Conservation (phyloP, 1,284 basidiomycete genomes). For the Naganishia sp. region DNA sequence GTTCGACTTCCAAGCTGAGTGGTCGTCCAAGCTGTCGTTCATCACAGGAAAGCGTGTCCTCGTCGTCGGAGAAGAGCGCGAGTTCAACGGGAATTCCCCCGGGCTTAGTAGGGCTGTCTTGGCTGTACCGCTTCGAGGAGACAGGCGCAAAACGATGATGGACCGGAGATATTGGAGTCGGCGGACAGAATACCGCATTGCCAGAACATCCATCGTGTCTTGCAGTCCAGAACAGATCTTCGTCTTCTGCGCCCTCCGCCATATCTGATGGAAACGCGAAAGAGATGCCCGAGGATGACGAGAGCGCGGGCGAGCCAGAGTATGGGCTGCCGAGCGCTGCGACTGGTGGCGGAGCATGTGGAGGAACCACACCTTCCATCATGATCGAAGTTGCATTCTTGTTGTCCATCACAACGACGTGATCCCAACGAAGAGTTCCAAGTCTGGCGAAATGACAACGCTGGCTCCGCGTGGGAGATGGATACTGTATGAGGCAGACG, state of each 20-base stretch:
- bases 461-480: no score
- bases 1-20: no score
- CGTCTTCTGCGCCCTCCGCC: background rate
- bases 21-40: no score
- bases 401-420: background rate
- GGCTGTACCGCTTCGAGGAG: background rate
- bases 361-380: background rate
- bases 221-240: constrained; percentile 25
- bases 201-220: background rate
- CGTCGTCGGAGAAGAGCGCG: constrained; percentile 17
- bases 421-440: constrained; percentile 5
- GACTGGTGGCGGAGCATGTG: background rate
- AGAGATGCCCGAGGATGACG: constrained; percentile 9
- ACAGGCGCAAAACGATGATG: background rate
- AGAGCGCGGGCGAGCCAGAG: constrained; percentile 12
- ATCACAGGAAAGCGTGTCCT: background rate
- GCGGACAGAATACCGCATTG: background rate
- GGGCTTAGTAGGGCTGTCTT: constrained; percentile 17
- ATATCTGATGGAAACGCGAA: constrained; percentile 8
- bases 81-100: constrained; percentile 25
- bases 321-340: background rate
- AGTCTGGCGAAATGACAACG: background rate
- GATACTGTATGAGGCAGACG: background rate
- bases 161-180: background rate
- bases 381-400: no score